Percentiles rank a stretch among this genome's conserved stretches.
Conservation (phyloP, 2,329 filamentous ascomycete species). For the Aspergillus pseudoterreus region DNA sequence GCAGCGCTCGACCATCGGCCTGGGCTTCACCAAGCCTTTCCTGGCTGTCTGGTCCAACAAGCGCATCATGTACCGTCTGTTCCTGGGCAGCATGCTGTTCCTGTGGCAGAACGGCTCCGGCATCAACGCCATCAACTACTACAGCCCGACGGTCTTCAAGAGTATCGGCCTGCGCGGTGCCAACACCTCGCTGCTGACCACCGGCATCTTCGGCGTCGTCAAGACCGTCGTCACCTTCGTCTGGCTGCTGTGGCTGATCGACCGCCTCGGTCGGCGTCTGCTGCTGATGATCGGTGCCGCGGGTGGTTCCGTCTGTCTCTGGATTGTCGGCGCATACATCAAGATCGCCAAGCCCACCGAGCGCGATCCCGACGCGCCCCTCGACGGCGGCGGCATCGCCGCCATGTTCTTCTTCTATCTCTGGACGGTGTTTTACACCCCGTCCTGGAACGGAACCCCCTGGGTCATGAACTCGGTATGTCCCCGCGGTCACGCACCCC, state of each 20-base stretch:
- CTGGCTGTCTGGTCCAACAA: conserved; percentile 50
- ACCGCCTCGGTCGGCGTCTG: conserved; percentile 59
- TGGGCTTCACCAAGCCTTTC: conserved; percentile 74
- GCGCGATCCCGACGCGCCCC: conserved; percentile 13
- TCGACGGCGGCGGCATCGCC: conserved; percentile 37
- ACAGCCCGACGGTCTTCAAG: conserved; percentile 65
- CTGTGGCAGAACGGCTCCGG: conserved; percentile 74
- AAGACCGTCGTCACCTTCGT: conserved; percentile 66
- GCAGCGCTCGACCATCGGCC: conserved; percentile 60
- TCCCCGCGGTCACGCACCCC: not conserved
- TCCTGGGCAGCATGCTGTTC: conserved; percentile 71
- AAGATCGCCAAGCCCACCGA: conserved; percentile 29
- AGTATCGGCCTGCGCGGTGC: conserved; percentile 60
- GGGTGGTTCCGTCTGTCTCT: conserved; percentile 51
- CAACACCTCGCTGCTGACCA: conserved; percentile 61
- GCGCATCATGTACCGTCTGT: conserved; percentile 66
- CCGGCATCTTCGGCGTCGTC: conserved; percentile 73
- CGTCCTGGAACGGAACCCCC: conserved; percentile 69
- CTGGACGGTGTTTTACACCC: conserved; percentile 71
- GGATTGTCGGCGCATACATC: conserved; percentile 38
- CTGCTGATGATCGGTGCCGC: conserved; percentile 63
- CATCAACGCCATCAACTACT: conserved; percentile 79
- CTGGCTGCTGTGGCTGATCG: conserved; percentile 67
- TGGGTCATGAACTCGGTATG: conserved; percentile 66
- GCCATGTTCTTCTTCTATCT: conserved; percentile 67